Base-by-base conservation (phyloP, 2,329 filamentous ascomycete species). In the Cladosporium phlei region DNA sequence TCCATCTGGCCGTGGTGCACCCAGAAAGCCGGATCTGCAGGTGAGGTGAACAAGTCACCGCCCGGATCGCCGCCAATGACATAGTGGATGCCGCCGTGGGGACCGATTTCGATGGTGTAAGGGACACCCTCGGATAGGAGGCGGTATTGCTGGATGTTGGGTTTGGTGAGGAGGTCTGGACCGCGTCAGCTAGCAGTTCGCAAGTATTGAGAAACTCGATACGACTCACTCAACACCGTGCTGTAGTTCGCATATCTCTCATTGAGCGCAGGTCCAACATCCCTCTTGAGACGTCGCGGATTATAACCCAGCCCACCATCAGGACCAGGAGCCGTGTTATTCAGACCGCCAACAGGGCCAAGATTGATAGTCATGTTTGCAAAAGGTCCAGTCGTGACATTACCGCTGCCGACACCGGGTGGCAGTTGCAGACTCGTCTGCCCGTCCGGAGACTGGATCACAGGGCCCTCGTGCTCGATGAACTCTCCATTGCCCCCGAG, bases 341-440 rank as follows among this genome's bases (percentile, higher is more conserved):
- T 17, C 2, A 40, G 24, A 11, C 66, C 61, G 2, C 60, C 56
- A 12, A 78, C 69, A 1, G 78, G 78, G 0, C 77, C 77, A 0
- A 74, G 63, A 47, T 70, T 71, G 24, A 71, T 65, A 2, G 52
- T 53, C 56, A 64, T 63, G 50, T 78, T 67, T 50, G 68, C 69
- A 58, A 78, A 76, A 0, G 75, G 76, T 0, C 76, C 76, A 0
- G 63, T 64, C 5, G 57, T 69, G 2, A 80, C 65, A 54, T 76
- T 79, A 2, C 75, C 76, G 25, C 77, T 76, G 14, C 77, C 77
- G 0, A 66, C 64, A 9, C 74, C 77, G 1, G 69, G 68, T 0
- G 70, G 48, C 34, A 57, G 48, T 19, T 17, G 30, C 2, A 42
- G 24, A 6, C 16, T 22, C 5, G 1, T 75, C 74, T 25, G 75